phyloP scores from a whole-genome alignment of 257 asterid genomes.

The Galeopsis tetrahit region DNA sequence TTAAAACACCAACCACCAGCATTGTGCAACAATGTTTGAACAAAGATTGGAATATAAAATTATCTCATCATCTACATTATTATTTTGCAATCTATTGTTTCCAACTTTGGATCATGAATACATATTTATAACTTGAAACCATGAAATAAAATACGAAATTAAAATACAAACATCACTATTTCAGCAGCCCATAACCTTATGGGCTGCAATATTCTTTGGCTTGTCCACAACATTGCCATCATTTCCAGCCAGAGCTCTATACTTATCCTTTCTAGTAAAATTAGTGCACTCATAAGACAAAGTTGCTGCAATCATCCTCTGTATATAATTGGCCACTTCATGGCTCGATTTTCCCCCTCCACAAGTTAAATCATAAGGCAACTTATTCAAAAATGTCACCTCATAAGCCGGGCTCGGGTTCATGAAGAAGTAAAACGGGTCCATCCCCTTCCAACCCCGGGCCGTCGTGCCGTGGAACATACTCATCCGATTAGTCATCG shows the following conservation, averaged over 20 bases:
- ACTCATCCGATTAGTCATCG: conserved; percentile 65
- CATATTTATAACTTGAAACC: not conserved
- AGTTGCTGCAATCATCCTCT: conserved; percentile 63
- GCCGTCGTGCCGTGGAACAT: conserved; percentile 92
- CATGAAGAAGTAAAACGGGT: conserved; percentile 83
- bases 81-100: not conserved
- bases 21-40: too few species aligned
- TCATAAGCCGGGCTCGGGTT: conserved; percentile 83
- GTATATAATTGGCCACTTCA: conserved; percentile 81
- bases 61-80: not conserved
- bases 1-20: too few species aligned
- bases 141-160: not conserved
- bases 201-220: conserved; percentile 22
- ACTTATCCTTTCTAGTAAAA: conserved; percentile 88
- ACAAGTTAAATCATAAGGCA: conserved; percentile 56
- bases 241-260: conserved; percentile 74
- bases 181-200: conserved; percentile 55
- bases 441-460: conserved; percentile 88
- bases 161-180: not conserved
- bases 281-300: conserved; percentile 72
- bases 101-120: not conserved
- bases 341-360: conserved; percentile 73
- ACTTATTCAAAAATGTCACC: conserved; percentile 67
- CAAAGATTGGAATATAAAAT: not conserved
- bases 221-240: conserved; percentile 64